Evolutionary conservation across 139 green algal species (phyloP), one percentile per base, ranked within the genome.

Genomic region (Chlamydomonas asymmetrica): DNA sequence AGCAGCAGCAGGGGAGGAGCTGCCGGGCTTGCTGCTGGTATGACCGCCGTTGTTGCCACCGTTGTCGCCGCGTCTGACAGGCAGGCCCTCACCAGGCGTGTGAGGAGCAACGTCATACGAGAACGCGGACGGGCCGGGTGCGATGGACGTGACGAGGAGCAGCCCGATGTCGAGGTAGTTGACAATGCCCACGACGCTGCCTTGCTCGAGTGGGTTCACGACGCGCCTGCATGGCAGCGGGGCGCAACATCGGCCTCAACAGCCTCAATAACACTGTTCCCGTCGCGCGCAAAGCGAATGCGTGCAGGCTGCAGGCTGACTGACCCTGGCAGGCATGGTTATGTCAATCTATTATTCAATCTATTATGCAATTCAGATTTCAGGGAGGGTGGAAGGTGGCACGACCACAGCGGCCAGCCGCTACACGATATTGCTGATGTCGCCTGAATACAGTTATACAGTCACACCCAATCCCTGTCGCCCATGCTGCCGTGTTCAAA

Each of bases 131-230:
- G n/a, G n/a, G n/a, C 6, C 32, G 25, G 49, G 37, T 4, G 6
- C 31, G 4, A 88, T 29, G 73, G 74, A 60, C 2, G 79, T 76
- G 16, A 73, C 40, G 43, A 92, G 74, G 67, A 90, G 84, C 41
- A 96, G 71, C 13, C 90, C 92, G 2, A 95, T 10, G 74, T 97
- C 88, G 0, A 97, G 57, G 75, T 95, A 96, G 80, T 94, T 95
- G 50, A 90, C 94, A 75, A 97, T 94, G 45, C 89, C 92, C 29
- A 94, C 92, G 20, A 95, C 89, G 38, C 87, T 73, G 35, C 75
- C 63, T 13, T 83, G 72, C 78, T 97, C 92, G 13, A 94, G 65
- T 0, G 90, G 92, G 79, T 97, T 97, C 49, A 87, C 78, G 57
- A 92, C 84, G n/a, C 70, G 74, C 48, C 80, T 81, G 62, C 6